A percentile compares a stretch with the other conserved stretches of the same genome.
phyloP scores from a whole-genome alignment of 140 eudicot genomes.

The Senecio squalidus region DNA sequence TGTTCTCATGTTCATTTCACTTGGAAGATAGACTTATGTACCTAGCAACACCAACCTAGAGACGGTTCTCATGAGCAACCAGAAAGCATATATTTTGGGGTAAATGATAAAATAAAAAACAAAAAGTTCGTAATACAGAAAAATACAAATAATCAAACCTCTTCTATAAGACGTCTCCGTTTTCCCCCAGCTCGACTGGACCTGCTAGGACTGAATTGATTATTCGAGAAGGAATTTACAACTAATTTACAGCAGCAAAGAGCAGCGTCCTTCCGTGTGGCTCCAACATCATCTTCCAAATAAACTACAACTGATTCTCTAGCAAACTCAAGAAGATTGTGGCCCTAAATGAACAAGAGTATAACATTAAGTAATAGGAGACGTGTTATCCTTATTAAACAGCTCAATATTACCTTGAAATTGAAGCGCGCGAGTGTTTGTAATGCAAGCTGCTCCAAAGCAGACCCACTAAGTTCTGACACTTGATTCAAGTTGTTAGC shows the following conservation, averaged over 20 bases:
- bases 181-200: slow-evolving; percentile 83
- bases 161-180: slow-evolving; percentile 81
- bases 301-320: slow-evolving; percentile 76
- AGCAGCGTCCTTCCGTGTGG: slow-evolving; percentile 93
- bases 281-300: slow-evolving; percentile 94
- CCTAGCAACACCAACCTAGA: slow-evolving; percentile 5
- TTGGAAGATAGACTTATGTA: not conserved
- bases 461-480: slow-evolving; percentile 75
- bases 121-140: not conserved
- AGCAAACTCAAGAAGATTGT: slow-evolving; percentile 91
- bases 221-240: slow-evolving; percentile 58
- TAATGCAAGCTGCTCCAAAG: slow-evolving; percentile 89
- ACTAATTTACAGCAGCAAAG: slow-evolving; percentile 90
- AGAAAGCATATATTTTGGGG: not conserved
- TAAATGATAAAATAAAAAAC: not conserved
- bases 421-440: slow-evolving; percentile 92
- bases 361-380: slow-evolving; percentile 6
- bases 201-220: slow-evolving; percentile 56
- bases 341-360: slow-evolving; percentile 51
- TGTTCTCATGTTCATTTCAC: too few species aligned
- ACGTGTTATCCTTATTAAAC: not conserved
- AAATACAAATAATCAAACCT: too few species aligned
- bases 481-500: slow-evolving; percentile 44
- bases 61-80: not conserved
- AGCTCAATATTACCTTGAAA: slow-evolving; percentile 56